Percentiles rank a stretch among this genome's conserved stretches.
Conservation (phyloP, 768 basidiomycete species). For the Mycena epipterygia region DNA sequence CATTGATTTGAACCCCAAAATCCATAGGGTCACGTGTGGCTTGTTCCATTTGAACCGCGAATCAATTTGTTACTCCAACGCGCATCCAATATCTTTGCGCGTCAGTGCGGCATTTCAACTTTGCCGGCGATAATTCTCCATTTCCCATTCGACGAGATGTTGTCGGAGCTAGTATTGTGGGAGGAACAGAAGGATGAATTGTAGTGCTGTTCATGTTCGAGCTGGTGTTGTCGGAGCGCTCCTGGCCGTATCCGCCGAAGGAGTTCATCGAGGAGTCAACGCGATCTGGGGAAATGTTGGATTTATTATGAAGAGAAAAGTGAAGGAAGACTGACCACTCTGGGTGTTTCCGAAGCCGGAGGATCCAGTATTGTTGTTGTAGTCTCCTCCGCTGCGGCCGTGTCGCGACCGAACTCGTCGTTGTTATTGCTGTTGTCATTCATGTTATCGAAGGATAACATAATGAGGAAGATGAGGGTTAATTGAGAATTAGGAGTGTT, state of each 20-base stretch:
- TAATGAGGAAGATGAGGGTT: too few species aligned
- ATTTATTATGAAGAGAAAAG: not conserved
- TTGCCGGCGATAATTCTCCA: too few species aligned
- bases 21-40: too few species aligned
- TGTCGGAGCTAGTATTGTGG: not conserved
- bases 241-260: slow-evolving; percentile 10
- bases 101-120: too few species aligned
- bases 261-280: slow-evolving; percentile 18
- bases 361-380: not conserved
- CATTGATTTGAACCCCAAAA: too few species aligned
- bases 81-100: too few species aligned
- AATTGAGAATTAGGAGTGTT: not conserved
- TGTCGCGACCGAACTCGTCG: not conserved
- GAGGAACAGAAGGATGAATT: slow-evolving; percentile 2
- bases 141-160: not conserved
- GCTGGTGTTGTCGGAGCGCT: slow-evolving; percentile 24
- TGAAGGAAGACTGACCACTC: not conserved
- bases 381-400: not conserved
- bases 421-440: too few species aligned
- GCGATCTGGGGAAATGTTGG: not conserved
- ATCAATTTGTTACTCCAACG: too few species aligned
- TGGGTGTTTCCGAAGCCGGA: not conserved
- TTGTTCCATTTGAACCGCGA: too few species aligned
- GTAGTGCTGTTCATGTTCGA: slow-evolving; percentile 14
- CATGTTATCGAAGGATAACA: slow-evolving; percentile 32